These are phyloP conservation scores for Pyrus hybrid DNA, from an alignment of 331 rosid species.

Conservation along the genomic window DNA sequence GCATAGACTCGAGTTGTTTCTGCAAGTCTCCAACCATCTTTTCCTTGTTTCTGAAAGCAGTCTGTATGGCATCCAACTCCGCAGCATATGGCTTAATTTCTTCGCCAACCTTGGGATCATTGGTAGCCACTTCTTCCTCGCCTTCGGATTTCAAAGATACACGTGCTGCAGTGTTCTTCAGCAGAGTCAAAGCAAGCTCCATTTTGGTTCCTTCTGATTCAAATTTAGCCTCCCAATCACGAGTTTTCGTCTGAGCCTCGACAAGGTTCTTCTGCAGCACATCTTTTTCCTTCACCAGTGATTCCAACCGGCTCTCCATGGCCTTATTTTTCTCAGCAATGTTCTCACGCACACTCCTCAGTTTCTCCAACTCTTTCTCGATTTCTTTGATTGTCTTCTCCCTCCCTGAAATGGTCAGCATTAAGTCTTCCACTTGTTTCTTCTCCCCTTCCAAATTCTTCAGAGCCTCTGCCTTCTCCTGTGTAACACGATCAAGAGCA, in stretches of 20 bases:
- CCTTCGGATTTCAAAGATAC: conserved; percentile 21
- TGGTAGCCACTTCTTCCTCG: conserved; percentile 25
- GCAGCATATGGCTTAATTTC: conserved; percentile 31
- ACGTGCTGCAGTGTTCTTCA: conserved; percentile 50
- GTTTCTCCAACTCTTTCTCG: conserved; percentile 13
- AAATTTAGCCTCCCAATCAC: conserved; percentile 37
- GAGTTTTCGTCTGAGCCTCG: conserved; percentile 15
- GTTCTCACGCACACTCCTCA: conserved; percentile 25
- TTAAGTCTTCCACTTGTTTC: conserved; percentile 27
- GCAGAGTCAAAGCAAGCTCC: conserved; percentile 33
- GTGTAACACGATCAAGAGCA: conserved; percentile 5
- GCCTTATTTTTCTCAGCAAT: conserved; percentile 20
- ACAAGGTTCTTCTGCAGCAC: conserved; percentile 21
- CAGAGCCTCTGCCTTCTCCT: conserved; percentile 27
- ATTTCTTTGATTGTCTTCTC: conserved; percentile 32
- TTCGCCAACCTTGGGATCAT: conserved; percentile 29
- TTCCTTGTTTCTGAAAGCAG: conserved; percentile 52
- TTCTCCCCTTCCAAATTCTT: conserved; percentile 38
- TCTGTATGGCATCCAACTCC: conserved; percentile 51
- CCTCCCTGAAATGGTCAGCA: conserved; percentile 19
- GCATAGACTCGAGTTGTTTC: conserved; percentile 29
- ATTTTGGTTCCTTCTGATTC: conserved; percentile 28
- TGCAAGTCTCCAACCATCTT: conserved; percentile 52
- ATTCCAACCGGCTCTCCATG: conserved; percentile 21
- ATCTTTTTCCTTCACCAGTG: conserved; percentile 38